A percentile compares a stretch with the other conserved stretches of the same genome.
Evolutionary conservation across 208 protist genomes (phyloP).

Genomic region (Naegleria lovaniensis): DNA sequence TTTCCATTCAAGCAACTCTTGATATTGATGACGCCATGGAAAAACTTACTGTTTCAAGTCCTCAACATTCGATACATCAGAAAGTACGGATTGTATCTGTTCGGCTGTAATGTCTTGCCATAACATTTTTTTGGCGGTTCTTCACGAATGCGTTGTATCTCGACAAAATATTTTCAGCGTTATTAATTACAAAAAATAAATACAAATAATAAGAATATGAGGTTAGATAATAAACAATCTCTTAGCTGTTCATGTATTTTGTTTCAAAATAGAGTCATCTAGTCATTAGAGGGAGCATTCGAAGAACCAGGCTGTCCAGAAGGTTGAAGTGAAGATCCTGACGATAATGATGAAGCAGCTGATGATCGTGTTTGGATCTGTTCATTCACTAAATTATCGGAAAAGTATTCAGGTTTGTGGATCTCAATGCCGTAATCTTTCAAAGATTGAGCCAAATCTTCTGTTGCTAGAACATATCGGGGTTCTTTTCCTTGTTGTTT

Average conservation of each 20-base stretch:
- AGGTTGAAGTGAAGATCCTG: not conserved
- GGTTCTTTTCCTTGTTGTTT: slow-evolving; percentile 7
- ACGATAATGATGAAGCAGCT: not conserved
- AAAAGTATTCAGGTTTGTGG: slow-evolving; percentile 19
- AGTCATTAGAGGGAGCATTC: too few species aligned
- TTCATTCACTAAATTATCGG: not conserved
- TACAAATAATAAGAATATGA: too few species aligned
- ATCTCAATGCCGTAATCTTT: slow-evolving; percentile 6
- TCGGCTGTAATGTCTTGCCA: not conserved
- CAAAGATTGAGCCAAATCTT: not conserved
- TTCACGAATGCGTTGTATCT: too few species aligned
- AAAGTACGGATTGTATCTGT: not conserved
- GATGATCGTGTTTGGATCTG: not conserved
- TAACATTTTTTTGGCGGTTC: not conserved
- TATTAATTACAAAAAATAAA: too few species aligned
- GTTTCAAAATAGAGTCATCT: too few species aligned
- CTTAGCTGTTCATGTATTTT: not conserved
- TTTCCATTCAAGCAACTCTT: too few species aligned
- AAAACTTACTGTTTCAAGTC: too few species aligned
- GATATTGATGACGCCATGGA: too few species aligned
- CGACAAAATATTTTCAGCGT: too few species aligned
- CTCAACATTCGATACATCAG: too few species aligned
- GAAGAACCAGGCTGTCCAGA: not conserved
- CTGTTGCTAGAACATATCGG: not conserved
- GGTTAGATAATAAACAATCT: not conserved